These are phyloP conservation scores for Trichoderma afroharzianum DNA, from an alignment of 2,329 filamentous ascomycete species.

Conservation along the genomic window DNA sequence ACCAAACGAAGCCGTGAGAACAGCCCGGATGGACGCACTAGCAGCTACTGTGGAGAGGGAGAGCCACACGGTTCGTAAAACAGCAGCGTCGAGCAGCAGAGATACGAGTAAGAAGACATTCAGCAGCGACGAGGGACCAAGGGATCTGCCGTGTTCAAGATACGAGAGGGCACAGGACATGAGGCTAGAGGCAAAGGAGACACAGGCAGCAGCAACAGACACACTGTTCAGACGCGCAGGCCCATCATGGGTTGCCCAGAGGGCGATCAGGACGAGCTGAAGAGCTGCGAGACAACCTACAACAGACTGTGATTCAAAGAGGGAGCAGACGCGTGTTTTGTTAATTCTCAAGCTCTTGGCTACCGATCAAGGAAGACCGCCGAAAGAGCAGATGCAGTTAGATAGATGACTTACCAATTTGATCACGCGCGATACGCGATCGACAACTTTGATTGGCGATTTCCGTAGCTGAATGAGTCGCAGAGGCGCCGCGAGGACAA, in stretches of 20 bases:
- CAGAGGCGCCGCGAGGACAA: slow-evolving; percentile 32
- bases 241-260: slow-evolving; percentile 28
- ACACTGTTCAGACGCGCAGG: slow-evolving; percentile 25
- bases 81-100: slow-evolving; percentile 30
- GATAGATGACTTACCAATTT: slow-evolving; percentile 27
- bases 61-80: slow-evolving; percentile 31
- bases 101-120: slow-evolving; percentile 34
- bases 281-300: slow-evolving; percentile 28
- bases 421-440: slow-evolving; percentile 23
- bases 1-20: slow-evolving; percentile 31
- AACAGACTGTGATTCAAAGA: slow-evolving; percentile 21
- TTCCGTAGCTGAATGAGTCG: slow-evolving; percentile 29
- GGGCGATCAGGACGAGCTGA: slow-evolving; percentile 32
- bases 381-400: neutral
- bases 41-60: slow-evolving; percentile 18
- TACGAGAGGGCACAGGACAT: slow-evolving; percentile 26
- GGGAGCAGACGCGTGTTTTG: neutral
- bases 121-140: slow-evolving; percentile 31
- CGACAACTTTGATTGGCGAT: slow-evolving; percentile 26
- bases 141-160: slow-evolving; percentile 30
- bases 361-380: neutral
- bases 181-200: slow-evolving; percentile 26
- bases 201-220: slow-evolving; percentile 31
- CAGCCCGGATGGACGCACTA: slow-evolving; percentile 27
- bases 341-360: neutral